These are phyloP conservation scores for Ceratobasidium sp. DNA, from an alignment of 1,284 basidiomycete species.

Conservation along the genomic window DNA sequence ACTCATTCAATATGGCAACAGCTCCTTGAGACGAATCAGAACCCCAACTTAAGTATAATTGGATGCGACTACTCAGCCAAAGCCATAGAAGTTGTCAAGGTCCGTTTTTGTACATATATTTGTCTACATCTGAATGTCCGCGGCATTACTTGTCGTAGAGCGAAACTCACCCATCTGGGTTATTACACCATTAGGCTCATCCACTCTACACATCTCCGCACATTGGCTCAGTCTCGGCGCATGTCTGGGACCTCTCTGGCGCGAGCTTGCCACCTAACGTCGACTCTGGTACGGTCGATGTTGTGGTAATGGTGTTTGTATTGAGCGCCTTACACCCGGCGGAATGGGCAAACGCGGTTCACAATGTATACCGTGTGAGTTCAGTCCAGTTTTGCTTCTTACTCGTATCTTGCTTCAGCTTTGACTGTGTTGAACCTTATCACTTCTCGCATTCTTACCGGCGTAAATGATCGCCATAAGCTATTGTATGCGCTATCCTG, in stretches of 20 bases:
- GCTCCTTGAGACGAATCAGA: constrained; percentile 82
- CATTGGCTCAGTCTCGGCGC: constrained; percentile 77
- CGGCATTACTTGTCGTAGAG: neutral
- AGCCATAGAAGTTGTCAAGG: constrained; percentile 92
- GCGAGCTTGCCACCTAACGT: constrained; percentile 70
- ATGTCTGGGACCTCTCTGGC: constrained; percentile 92
- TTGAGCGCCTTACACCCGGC: constrained; percentile 92
- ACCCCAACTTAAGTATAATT: constrained; percentile 75
- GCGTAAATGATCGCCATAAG: no score
- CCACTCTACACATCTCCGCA: constrained; percentile 76
- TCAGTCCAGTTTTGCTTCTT: neutral
- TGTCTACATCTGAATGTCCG: neutral
- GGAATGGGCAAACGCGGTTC: constrained; percentile 88
- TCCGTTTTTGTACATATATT: constrained; percentile 50
- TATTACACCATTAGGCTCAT: constrained; percentile 61
- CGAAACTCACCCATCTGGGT: constrained; percentile 1
- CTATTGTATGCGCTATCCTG: no score
- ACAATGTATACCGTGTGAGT: constrained; percentile 82
- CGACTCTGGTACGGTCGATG: constrained; percentile 76
- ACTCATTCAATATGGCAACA: neutral
- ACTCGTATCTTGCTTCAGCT: no score
- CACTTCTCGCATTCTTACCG: no score
- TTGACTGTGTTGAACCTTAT: no score
- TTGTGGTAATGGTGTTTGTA: constrained; percentile 94
- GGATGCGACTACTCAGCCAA: constrained; percentile 94